phyloP scores from a whole-genome alignment of 306 rosid species.

The Heteromeles arbutifolia region DNA sequence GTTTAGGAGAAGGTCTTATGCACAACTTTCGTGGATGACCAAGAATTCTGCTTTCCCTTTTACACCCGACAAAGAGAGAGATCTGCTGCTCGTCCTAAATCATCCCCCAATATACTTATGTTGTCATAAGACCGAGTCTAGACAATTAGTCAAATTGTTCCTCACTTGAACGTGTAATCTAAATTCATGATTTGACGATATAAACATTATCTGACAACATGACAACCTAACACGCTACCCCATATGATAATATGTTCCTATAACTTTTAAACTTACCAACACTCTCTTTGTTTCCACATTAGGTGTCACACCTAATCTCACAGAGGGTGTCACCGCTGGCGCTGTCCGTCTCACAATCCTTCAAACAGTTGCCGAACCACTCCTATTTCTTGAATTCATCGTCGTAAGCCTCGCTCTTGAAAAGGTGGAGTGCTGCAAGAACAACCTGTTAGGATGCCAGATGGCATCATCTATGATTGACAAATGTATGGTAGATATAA shows the following conservation, averaged over 20 bases:
- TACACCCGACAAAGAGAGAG: too few species aligned
- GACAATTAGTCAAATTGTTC: not conserved
- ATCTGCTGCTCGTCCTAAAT: too few species aligned
- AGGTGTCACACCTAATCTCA: constrained; percentile 12
- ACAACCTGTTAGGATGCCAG: not conserved
- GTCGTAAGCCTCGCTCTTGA: not conserved
- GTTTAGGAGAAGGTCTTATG: too few species aligned
- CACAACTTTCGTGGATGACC: too few species aligned
- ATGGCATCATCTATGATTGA: too few species aligned
- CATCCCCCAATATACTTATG: too few species aligned
- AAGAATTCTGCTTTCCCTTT: too few species aligned
- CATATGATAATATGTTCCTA: not conserved
- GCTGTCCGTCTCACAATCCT: not conserved
- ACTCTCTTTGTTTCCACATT: not conserved
- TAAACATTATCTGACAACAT: not conserved
- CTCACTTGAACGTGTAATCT: not conserved
- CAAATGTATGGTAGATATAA: too few species aligned
- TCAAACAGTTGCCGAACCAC: not conserved
- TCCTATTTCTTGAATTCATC: not conserved
- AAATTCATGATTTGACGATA: not conserved
- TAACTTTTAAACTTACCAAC: not conserved
- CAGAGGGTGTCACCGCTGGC: not conserved
- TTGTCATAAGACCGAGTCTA: not conserved
- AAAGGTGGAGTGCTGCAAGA: not conserved
- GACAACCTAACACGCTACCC: not conserved